A percentile compares a stretch with the other conserved stretches of the same genome.
These are phyloP conservation scores for Pichia manshurica DNA, from an alignment of 805 yeast genomes.

Conservation along the genomic window DNA sequence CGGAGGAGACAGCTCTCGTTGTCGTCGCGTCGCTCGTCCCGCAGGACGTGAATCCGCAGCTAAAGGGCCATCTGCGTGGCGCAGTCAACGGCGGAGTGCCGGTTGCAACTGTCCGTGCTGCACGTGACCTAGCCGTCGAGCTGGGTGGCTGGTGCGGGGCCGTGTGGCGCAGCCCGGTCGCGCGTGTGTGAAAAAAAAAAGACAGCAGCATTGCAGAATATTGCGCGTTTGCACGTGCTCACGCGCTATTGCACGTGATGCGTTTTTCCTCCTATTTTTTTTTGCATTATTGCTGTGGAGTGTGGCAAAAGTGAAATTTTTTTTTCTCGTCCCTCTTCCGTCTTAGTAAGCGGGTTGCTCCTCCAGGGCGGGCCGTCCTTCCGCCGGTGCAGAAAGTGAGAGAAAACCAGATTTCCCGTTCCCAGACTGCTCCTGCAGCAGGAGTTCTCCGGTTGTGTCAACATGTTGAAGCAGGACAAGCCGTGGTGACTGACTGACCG, in stretches of 20 bases:
- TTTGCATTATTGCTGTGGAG: background rate
- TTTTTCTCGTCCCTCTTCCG: too few species aligned
- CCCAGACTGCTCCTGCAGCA: too few species aligned
- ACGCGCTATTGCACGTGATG: slow-evolving; percentile 2
- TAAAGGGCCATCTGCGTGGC: slow-evolving; percentile 86
- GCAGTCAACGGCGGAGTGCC: slow-evolving; percentile 77
- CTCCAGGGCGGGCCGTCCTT: too few species aligned
- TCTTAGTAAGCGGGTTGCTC: too few species aligned
- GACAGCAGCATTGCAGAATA: background rate
- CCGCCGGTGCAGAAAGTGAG: too few species aligned
- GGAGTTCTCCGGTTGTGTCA: too few species aligned
- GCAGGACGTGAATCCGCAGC: slow-evolving; percentile 88
- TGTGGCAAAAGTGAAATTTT: too few species aligned
- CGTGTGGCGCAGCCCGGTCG: slow-evolving; percentile 51
- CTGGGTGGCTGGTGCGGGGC: slow-evolving; percentile 72
- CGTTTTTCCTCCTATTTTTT: background rate
- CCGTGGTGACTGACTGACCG: too few species aligned
- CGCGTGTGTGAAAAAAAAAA: slow-evolving; percentile 27
- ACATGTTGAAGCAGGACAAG: too few species aligned
- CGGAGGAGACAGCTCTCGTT: slow-evolving; percentile 69
- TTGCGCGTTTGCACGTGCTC: slow-evolving; percentile 1
- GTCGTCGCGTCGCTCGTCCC: slow-evolving; percentile 80
- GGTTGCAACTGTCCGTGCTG: slow-evolving; percentile 52
- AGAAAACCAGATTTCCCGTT: too few species aligned
- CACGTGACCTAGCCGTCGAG: slow-evolving; percentile 56